phyloP scores from a whole-genome alignment of 352 stramenopile genomes.

The Pythium vanterpoolii region DNA sequence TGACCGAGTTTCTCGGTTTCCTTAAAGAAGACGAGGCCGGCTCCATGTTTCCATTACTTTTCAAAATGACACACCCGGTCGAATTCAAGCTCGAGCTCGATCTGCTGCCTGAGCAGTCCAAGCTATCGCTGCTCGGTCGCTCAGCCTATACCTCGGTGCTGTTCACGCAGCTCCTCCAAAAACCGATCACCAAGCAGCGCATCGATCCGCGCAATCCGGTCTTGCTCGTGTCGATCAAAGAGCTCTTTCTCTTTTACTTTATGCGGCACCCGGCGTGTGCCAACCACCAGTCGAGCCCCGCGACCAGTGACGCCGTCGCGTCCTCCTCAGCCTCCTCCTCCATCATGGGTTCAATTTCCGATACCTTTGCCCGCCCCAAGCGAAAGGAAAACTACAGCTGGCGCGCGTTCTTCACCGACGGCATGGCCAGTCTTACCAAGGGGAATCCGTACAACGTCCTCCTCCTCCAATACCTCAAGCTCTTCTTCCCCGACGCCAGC shows the following conservation, averaged over 20 bases:
- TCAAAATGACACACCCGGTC: constrained; percentile 67
- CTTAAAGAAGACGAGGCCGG: constrained; percentile 59
- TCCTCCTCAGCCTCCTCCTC: constrained; percentile 22
- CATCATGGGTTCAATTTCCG: constrained; percentile 47
- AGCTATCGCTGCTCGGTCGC: constrained; percentile 67
- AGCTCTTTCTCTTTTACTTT: constrained; percentile 86
- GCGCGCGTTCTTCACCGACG: constrained; percentile 68
- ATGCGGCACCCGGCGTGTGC: constrained; percentile 71
- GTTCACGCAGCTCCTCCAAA: constrained; percentile 83
- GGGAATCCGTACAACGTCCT: constrained; percentile 86
- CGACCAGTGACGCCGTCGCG: constrained; percentile 10
- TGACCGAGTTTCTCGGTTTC: constrained; percentile 58
- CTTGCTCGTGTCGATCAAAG: constrained; percentile 81
- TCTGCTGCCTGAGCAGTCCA: constrained; percentile 78
- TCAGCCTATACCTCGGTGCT: constrained; percentile 61
- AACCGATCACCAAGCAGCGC: constrained; percentile 72
- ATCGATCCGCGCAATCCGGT: constrained; percentile 72
- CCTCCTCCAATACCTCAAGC: constrained; percentile 72
- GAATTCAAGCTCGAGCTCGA: constrained; percentile 82
- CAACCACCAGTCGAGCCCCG: constrained; percentile 51
- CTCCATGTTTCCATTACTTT: constrained; percentile 81
- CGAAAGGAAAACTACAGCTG: constrained; percentile 58
- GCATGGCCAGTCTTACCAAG: constrained; percentile 53
- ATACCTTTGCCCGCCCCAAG: constrained; percentile 44
- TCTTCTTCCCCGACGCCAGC: constrained; percentile 70